These are phyloP conservation scores for Nothophytophthora sp. DNA, from an alignment of 352 stramenopile species.

Conservation along the genomic window DNA sequence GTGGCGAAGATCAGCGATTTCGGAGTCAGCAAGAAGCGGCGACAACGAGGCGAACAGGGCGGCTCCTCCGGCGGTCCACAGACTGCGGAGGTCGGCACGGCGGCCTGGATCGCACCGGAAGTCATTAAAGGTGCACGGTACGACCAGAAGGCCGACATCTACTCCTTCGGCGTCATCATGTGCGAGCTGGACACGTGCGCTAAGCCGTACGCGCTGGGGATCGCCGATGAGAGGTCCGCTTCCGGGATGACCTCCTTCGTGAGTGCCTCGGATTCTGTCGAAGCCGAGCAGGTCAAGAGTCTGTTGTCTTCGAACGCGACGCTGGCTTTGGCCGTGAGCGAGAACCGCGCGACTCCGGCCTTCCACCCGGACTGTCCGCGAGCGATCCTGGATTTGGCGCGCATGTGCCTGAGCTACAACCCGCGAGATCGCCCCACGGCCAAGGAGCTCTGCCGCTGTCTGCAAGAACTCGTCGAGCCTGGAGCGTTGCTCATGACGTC, in stretches of 20 bases:
- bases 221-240: constrained; percentile 15
- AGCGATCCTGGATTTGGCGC: constrained; percentile 29
- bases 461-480: constrained; percentile 16
- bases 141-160: constrained; percentile 51
- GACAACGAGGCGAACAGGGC: constrained; percentile 9
- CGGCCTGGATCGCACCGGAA: constrained; percentile 58
- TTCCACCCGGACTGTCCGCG: constrained; percentile 41
- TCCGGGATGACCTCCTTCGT: constrained; percentile 31
- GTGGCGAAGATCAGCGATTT: constrained; percentile 64
- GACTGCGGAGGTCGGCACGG: constrained; percentile 55
- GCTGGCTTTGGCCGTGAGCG: constrained; percentile 42
- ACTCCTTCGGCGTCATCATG: constrained; percentile 60
- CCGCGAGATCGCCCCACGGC: constrained; percentile 48
- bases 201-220: constrained; percentile 37
- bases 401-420: constrained; percentile 46
- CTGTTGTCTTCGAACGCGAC: constrained; percentile 38
- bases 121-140: constrained; percentile 52
- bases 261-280: constrained; percentile 2
- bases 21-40: constrained; percentile 44
- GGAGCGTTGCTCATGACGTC: constrained; percentile 20
- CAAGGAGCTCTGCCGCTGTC: constrained; percentile 42
- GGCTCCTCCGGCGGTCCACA: constrained; percentile 22
- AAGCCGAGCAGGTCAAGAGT: constrained; percentile 16
- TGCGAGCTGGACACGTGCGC: constrained; percentile 51
- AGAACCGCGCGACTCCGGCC: constrained; percentile 32